Base-by-base conservation (phyloP, 1,139 yeast species). In the Suhomyces bolitotheri region DNA sequence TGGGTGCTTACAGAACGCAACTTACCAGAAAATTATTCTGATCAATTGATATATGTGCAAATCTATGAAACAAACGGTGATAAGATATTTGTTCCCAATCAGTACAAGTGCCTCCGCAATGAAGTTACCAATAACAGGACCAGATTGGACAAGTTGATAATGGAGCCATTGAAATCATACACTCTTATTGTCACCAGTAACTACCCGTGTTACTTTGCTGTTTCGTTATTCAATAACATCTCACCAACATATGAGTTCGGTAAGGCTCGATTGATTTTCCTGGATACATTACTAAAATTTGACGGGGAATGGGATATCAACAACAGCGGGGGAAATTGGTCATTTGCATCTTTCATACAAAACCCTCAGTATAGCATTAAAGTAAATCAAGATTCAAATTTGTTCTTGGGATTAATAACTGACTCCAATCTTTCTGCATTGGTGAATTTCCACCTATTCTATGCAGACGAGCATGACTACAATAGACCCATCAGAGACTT, bases 311-410 rank as follows among this genome's bases (percentile, higher is more conserved):
- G 92, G 90, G 61, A 58, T 10, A 48, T 53, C 2, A 56, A 57
- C 2, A 58, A 59, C 11, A 58, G 71, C 27, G 89, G 87, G 2
- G 90, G 92, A 0, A 74, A 71, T 44, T 76, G 80, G 76, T 48
- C 73, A 0, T 45, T 64, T 27, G 61, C 76, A 2, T 58, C 74
- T 1, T 85, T 71, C 47, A 60, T 74, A 22, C 55, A 63, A 25
- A 86, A 85, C 46, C 95, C 95, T 0, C 88, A 84, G 45, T 83
- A 65, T 49, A 60, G 63, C 27, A 33, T 62, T 53, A 47, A 50
- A 40, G 49, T 60, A 34, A 27, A 34, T 11, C 23, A 49, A 41
- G 34, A 50, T 34, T 16, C 49, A 10, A 35, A 53, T 25, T 11
- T 64, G 0, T 31, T 53, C 7, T 25, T 71, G 4, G 37, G 37